Evolutionary conservation across 371 early-diverging fungal genomes (phyloP).

Genomic region (Rhizomucor pusillus): DNA sequence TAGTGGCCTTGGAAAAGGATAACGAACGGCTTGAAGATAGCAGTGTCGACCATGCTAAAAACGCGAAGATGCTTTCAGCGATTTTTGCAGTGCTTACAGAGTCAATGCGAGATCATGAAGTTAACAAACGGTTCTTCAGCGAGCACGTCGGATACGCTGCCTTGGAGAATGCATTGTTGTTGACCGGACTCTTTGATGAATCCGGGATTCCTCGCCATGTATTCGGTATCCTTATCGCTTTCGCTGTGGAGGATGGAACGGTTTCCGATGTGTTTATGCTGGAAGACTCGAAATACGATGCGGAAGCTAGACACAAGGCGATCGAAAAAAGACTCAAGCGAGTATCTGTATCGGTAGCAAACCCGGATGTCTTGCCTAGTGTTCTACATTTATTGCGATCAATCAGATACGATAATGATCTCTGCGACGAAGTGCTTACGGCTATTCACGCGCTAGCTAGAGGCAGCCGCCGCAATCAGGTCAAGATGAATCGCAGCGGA

Average conservation of each 20-base stretch:
- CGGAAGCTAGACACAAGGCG: background rate
- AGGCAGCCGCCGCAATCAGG: constrained; percentile 62
- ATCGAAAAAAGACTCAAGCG: constrained; percentile 31
- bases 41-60: background rate
- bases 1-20: constrained; percentile 56
- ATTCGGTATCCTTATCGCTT: constrained; percentile 63
- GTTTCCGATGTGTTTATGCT: constrained; percentile 48
- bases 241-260: constrained; percentile 54
- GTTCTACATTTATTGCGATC: constrained; percentile 51
- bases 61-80: constrained; percentile 32
- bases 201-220: constrained; percentile 35
- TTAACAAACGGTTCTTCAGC: constrained; percentile 53
- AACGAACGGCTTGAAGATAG: background rate
- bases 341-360: constrained; percentile 30
- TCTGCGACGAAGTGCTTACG: constrained; percentile 44
- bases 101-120: constrained; percentile 57
- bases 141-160: constrained; percentile 56
- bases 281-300: constrained; percentile 1
- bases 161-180: constrained; percentile 57
- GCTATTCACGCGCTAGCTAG: constrained; percentile 51
- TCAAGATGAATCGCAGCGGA: constrained; percentile 59
- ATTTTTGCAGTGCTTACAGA: constrained; percentile 56
- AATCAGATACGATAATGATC: constrained; percentile 30
- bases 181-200: constrained; percentile 51
- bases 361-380: constrained; percentile 57